Conservation (phyloP, 495 filamentous ascomycete species). For the Oidiodendron maius region DNA sequence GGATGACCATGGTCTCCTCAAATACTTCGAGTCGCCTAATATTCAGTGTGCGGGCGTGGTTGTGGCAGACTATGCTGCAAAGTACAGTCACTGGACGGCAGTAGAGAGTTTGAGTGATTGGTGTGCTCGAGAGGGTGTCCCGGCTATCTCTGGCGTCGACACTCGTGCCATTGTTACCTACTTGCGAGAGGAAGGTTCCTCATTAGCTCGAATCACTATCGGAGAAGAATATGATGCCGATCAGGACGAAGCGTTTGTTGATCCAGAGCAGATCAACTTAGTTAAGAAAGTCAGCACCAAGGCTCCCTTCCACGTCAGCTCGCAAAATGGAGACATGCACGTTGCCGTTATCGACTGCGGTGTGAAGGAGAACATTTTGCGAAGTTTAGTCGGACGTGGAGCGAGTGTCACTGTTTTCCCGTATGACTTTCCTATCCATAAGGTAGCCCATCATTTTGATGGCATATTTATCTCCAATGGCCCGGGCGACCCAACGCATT, state of each 20-base stretch:
- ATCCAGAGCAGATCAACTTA: slow-evolving; percentile 93
- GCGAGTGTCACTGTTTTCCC: slow-evolving; percentile 89
- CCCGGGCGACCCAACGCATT: slow-evolving; percentile 95
- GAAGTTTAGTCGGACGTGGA: slow-evolving; percentile 82
- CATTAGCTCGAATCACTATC: slow-evolving; percentile 88
- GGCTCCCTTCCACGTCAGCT: slow-evolving; percentile 88
- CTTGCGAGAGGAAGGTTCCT: slow-evolving; percentile 92
- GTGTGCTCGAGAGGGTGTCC: slow-evolving; percentile 94
- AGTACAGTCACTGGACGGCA: slow-evolving; percentile 98
- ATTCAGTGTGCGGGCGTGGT: slow-evolving; percentile 95
- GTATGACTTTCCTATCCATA: slow-evolving; percentile 95
- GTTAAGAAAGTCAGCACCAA: slow-evolving; percentile 96
- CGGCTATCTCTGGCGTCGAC: slow-evolving; percentile 94
- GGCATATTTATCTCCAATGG: slow-evolving; percentile 98
- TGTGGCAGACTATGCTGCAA: slow-evolving; percentile 85
- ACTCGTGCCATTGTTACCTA: slow-evolving; percentile 94
- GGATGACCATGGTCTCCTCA: slow-evolving; percentile 72
- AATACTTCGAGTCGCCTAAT: slow-evolving; percentile 94
- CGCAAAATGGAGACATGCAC: slow-evolving; percentile 73
- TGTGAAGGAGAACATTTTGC: slow-evolving; percentile 99
- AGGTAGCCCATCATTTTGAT: slow-evolving; percentile 94
- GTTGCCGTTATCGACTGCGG: slow-evolving; percentile 95
- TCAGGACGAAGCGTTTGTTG: slow-evolving; percentile 92
- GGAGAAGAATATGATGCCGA: slow-evolving; percentile 98
- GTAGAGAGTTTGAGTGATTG: slow-evolving; percentile 89